phyloP scores from a whole-genome alignment of 305 asterid species.

The Coffea humblotiana region DNA sequence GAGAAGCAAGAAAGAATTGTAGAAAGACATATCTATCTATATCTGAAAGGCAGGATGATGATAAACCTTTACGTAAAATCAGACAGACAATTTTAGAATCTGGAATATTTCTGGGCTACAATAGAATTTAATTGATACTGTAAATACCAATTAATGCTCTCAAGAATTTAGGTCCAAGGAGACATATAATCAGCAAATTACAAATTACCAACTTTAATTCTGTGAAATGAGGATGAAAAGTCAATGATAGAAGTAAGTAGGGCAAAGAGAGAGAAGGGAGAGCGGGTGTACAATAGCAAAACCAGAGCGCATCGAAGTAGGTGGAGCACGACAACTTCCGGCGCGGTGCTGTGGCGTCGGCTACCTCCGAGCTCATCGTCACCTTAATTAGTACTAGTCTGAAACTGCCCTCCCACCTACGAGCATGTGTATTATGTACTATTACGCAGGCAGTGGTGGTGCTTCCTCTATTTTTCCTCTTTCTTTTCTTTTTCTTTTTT shows the following conservation, averaged over 20 bases:
- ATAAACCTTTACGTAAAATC: neutral
- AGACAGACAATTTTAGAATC: too few relatives aligned
- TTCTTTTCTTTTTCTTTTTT: too few relatives aligned
- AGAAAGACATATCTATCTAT: neutral
- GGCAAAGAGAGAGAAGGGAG: neutral
- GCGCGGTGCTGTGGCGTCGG: constrained; percentile 32
- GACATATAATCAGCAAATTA: neutral
- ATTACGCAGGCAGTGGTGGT: too few relatives aligned
- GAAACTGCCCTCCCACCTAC: too few relatives aligned
- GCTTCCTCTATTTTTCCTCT: too few relatives aligned
- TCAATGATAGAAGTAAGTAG: too few relatives aligned
- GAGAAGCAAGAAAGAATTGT: neutral
- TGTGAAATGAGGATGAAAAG: too few relatives aligned
- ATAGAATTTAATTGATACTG: too few relatives aligned
- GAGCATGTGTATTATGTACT: too few relatives aligned
- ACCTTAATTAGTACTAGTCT: neutral
- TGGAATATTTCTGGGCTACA: too few relatives aligned
- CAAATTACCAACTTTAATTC: neutral
- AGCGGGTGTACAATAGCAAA: constrained; percentile 68
- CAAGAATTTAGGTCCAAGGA: too few relatives aligned
- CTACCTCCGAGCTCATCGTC: constrained; percentile 46
- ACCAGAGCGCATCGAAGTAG: constrained; percentile 70
- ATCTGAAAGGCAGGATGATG: neutral
- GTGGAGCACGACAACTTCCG: constrained; percentile 53
- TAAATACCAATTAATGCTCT: too few relatives aligned